A percentile compares a stretch with the other conserved stretches of the same genome.
Conservation (phyloP, 345 rosid genomes). For the Heritiera littoralis region DNA sequence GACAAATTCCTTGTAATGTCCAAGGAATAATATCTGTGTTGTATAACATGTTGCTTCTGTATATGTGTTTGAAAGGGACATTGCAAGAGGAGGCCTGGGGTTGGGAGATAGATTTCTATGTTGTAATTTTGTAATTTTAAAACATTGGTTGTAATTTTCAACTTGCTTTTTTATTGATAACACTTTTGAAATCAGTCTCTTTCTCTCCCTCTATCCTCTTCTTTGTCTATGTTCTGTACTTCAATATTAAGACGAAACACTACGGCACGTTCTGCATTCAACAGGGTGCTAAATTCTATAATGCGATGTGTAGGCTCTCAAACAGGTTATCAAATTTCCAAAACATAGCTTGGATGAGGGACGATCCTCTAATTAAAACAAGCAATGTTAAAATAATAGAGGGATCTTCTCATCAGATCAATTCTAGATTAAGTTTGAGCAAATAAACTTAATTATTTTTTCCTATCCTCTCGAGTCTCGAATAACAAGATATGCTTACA, state of each 20-base stretch:
- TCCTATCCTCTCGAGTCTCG: no score
- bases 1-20: slow-evolving; percentile 15
- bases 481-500: no score
- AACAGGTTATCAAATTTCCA: background rate
- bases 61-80: background rate
- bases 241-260: no score
- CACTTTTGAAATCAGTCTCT: background rate
- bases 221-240: no score
- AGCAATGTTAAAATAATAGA: background rate
- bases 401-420: background rate
- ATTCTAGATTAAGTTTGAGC: background rate
- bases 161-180: background rate
- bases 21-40: background rate
- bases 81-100: background rate
- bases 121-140: background rate
- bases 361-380: background rate
- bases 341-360: background rate
- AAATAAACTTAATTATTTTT: no score
- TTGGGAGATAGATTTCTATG: background rate
- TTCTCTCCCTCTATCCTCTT: background rate
- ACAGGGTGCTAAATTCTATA: background rate
- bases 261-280: background rate
- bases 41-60: slow-evolving; percentile 11
- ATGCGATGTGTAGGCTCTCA: background rate
- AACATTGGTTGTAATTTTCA: background rate